phyloP scores from a whole-genome alignment of 1,139 yeast species.

The Candida tetrigidarum region DNA sequence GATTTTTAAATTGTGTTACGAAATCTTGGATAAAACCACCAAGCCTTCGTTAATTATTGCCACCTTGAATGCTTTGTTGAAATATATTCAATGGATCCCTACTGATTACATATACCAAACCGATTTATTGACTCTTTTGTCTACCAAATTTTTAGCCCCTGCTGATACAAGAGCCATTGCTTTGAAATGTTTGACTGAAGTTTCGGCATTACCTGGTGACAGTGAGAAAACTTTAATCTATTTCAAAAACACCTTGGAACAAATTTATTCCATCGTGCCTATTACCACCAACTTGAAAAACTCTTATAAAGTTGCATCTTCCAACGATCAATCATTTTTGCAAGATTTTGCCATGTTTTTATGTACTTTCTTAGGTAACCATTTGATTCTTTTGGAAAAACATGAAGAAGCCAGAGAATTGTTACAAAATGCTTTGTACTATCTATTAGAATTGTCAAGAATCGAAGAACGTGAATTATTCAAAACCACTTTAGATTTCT shows the following conservation, averaged over 20 bases:
- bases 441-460: constrained; percentile 82
- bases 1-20: constrained; percentile 90
- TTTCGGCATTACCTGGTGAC: constrained; percentile 66
- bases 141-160: constrained; percentile 77
- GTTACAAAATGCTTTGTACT: constrained; percentile 72
- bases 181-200: constrained; percentile 91
- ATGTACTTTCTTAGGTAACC: constrained; percentile 81
- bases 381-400: constrained; percentile 73
- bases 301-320: constrained; percentile 74
- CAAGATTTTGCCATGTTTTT: constrained; percentile 96
- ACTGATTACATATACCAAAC: constrained; percentile 89
- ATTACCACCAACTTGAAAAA: constrained; percentile 71
- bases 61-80: constrained; percentile 79
- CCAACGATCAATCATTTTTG: constrained; percentile 89
- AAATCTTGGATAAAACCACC: constrained; percentile 86
- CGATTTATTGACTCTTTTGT: constrained; percentile 68
- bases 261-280: constrained; percentile 74
- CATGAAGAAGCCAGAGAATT: constrained; percentile 62
- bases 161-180: constrained; percentile 83
- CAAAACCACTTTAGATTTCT: constrained; percentile 93
- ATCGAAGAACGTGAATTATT: constrained; percentile 96
- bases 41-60: constrained; percentile 84
- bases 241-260: constrained; percentile 77
- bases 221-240: constrained; percentile 70
- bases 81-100: constrained; percentile 96